Base-by-base conservation (phyloP, 257 asterid species). In the Solanum chmielewskii region DNA sequence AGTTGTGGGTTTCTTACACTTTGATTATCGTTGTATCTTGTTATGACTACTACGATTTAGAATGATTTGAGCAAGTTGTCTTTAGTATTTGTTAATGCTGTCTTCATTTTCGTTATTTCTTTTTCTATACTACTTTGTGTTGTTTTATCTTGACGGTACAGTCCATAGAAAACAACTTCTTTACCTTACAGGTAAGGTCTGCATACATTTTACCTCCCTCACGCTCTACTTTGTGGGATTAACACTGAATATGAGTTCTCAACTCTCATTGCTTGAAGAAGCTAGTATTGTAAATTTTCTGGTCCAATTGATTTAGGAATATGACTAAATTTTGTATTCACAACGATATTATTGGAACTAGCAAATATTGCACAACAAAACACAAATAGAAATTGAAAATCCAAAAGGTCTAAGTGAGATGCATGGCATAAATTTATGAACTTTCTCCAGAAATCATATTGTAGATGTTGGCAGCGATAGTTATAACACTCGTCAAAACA, bases 401-500 rank as follows among this genome's bases (percentile, higher is more conserved):
- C 0, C 44, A 18, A 4, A 8, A 14, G n/a, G 75, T 85, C 59
- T 6, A 83, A 31, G n/a, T 20, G 35, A 21, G 52, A 66, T 42
- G 18, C 20, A 27, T 66, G 59, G 42, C 16, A 2, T 10, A 80
- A 74, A 25, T 37, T 69, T 39, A 86, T 42, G 86, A 86, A 35
- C 60, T 90, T 41, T 78, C 87, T 47, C 83, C 93, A 11, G 87
- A 68, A 9, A 87, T 71, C 85, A 93, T 80, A 88, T 91, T 93
- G 88, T 96, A 93, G 87, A 97, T 86, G 90, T 94, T 95, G 77
- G 95, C 92, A n/a, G 96, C 93, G 88, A 97, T 94, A 85, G 98
- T 97, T 75, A 95, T 91, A 77, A 86, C 73, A 91, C 99, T 97
- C 59, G 98, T 97, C 74, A 93, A 88, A 27, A 90, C 92, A 68